Conservation (phyloP, 371 early-diverging fungal genomes). For the Nematocida minor region DNA sequence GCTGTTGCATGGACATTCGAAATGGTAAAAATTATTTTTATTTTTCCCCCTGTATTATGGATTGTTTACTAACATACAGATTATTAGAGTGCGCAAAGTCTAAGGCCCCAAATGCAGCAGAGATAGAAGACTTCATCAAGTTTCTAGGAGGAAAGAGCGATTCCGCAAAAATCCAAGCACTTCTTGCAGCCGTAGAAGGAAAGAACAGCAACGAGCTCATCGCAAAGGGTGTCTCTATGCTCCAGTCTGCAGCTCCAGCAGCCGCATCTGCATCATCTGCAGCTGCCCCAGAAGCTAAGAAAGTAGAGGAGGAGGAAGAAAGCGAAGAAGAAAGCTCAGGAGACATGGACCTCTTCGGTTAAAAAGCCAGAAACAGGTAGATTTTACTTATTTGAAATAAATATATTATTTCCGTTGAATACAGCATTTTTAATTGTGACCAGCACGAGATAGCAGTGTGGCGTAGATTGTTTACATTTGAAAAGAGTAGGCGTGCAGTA, state of each 20-base stretch:
- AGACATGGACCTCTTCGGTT: slow-evolving; percentile 45
- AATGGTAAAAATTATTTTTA: slow-evolving; percentile 28
- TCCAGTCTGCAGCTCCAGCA: slow-evolving; percentile 11
- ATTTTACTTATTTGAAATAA: slow-evolving; percentile 5
- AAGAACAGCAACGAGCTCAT: slow-evolving; percentile 39
- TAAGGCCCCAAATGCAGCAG: background rate
- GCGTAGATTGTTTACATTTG: no score
- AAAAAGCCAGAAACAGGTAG: background rate
- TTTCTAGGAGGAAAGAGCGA: slow-evolving; percentile 28
- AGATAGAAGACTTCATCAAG: slow-evolving; percentile 24
- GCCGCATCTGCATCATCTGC: slow-evolving; percentile 10
- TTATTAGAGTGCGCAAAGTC: slow-evolving; percentile 4
- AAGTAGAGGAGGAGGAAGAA: slow-evolving; percentile 6
- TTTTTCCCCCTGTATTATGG: slow-evolving; percentile 44
- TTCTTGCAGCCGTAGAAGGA: slow-evolving; percentile 36
- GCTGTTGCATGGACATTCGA: no score
- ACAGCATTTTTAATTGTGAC: no score
- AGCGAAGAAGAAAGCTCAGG: slow-evolving; percentile 19
- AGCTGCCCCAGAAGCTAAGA: background rate
- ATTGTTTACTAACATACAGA: slow-evolving; percentile 47
- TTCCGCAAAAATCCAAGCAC: slow-evolving; percentile 5
- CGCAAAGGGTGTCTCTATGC: slow-evolving; percentile 12
- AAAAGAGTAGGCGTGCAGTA: no score
- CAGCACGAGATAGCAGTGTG: no score
- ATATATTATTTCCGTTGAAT: background rate